phyloP scores from a whole-genome alignment of 148 eudicot genomes.

The Rhododendron molle region DNA sequence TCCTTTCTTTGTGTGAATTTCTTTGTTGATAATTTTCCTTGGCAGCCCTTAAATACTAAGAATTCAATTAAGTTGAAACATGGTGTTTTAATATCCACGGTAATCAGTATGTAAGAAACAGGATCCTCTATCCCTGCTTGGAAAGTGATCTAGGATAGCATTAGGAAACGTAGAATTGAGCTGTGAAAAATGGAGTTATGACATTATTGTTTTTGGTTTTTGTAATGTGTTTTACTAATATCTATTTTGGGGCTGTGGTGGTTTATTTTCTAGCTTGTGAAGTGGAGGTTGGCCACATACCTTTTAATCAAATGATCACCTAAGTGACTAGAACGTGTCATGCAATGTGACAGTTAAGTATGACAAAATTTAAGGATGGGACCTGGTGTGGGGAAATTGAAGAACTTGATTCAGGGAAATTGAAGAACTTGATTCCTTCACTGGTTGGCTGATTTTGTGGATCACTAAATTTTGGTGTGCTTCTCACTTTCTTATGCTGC shows the following conservation, averaged over 20 bases:
- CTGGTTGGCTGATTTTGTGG: neutral
- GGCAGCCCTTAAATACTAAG: neutral
- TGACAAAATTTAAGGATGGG: neutral
- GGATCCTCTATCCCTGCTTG: neutral
- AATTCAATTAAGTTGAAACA: neutral
- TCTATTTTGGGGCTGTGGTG: neutral
- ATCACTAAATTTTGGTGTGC: neutral
- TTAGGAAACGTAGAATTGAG: neutral
- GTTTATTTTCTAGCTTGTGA: neutral
- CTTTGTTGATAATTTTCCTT: neutral
- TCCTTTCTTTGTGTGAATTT: neutral
- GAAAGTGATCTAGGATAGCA: neutral
- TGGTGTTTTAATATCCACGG: neutral
- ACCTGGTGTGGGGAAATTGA: neutral
- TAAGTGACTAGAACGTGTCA: neutral
- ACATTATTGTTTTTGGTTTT: neutral
- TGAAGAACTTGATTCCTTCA: neutral
- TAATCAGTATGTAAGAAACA: neutral
- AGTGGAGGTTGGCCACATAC: neutral
- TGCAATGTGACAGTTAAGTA: neutral
- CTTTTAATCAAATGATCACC: neutral
- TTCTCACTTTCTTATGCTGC: neutral
- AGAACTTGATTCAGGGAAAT: neutral
- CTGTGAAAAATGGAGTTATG: neutral
- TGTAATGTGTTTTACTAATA: neutral